A percentile compares a stretch with the other conserved stretches of the same genome.
phyloP scores from a whole-genome alignment of 2,329 filamentous ascomycete genomes.

The Aspergillus piperis region DNA sequence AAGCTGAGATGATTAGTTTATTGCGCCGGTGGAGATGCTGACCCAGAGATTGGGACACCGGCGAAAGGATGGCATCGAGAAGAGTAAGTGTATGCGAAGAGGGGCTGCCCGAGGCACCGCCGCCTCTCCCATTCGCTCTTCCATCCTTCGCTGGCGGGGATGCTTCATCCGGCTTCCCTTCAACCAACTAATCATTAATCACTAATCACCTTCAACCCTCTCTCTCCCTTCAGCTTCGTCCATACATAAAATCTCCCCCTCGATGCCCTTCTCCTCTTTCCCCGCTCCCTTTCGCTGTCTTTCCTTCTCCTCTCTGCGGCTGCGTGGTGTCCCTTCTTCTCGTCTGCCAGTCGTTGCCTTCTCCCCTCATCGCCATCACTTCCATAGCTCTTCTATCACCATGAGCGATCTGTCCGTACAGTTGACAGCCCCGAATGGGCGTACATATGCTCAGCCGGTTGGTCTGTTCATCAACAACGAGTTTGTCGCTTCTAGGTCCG shows the following conservation, averaged over 20 bases:
- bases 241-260: conserved; percentile 6
- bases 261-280: conserved; percentile 8
- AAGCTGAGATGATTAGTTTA: too few species aligned
- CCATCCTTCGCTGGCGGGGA: conserved; percentile 25
- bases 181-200: background rate
- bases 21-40: background rate
- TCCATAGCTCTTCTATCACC: conserved; percentile 28
- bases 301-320: conserved; percentile 9
- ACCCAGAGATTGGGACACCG: background rate
- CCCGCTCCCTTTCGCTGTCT: conserved; percentile 1
- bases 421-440: conserved; percentile 74
- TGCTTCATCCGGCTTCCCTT: background rate
- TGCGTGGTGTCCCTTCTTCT: conserved; percentile 12
- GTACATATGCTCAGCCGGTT: conserved; percentile 68
- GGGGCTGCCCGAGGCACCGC: conserved; percentile 3
- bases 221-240: background rate
- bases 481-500: conserved; percentile 68
- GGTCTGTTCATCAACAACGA: conserved; percentile 86
- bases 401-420: conserved; percentile 50
- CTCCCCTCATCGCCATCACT: conserved; percentile 19
- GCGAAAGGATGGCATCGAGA: conserved; percentile 18
- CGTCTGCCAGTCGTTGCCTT: conserved; percentile 12
- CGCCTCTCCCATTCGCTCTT: conserved; percentile 12
- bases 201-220: conserved; percentile 1
- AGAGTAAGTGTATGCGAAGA: conserved; percentile 39